Percentiles rank a stretch among this genome's conserved stretches.
Conservation (phyloP, 768 basidiomycete genomes). For the Gloeostereum incarnatum region DNA sequence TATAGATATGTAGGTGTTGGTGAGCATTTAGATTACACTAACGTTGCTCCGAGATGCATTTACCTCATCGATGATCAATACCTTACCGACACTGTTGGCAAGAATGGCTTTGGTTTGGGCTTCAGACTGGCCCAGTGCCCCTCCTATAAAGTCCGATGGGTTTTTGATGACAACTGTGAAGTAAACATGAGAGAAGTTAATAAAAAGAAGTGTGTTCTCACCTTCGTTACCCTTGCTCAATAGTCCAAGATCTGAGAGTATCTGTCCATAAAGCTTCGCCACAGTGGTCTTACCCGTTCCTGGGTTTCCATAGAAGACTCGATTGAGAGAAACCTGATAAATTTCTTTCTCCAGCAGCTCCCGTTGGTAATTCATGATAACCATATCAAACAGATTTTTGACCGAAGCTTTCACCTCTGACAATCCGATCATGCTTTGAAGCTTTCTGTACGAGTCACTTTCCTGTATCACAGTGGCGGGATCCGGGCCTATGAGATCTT, state of each 20-base stretch:
- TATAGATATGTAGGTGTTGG: too few relatives aligned
- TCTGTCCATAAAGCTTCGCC: conserved; percentile 55
- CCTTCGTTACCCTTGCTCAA: conserved; percentile 72
- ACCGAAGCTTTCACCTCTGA: conserved; percentile 46
- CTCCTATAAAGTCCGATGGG: conserved; percentile 61
- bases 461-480: conserved; percentile 37
- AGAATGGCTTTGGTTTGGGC: conserved; percentile 56
- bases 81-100: conserved; percentile 49
- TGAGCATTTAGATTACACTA: neutral
- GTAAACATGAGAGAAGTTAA: conserved; percentile 1
- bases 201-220: conserved; percentile 13
- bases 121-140: conserved; percentile 50
- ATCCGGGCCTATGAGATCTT: conserved; percentile 60
- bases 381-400: conserved; percentile 30
- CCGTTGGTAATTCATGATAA: conserved; percentile 48
- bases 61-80: conserved; percentile 65
- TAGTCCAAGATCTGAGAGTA: conserved; percentile 50
- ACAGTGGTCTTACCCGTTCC: conserved; percentile 71
- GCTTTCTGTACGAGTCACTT: conserved; percentile 39
- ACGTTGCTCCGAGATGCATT: conserved; percentile 4
- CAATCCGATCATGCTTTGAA: conserved; percentile 48
- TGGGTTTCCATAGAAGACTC: conserved; percentile 57
- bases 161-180: conserved; percentile 53
- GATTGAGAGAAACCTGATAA: conserved; percentile 46
- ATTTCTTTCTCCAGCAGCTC: conserved; percentile 50